Base-by-base conservation (phyloP, 176 grass and related monocot genomes). In the Eremochloa ophiuroides region DNA sequence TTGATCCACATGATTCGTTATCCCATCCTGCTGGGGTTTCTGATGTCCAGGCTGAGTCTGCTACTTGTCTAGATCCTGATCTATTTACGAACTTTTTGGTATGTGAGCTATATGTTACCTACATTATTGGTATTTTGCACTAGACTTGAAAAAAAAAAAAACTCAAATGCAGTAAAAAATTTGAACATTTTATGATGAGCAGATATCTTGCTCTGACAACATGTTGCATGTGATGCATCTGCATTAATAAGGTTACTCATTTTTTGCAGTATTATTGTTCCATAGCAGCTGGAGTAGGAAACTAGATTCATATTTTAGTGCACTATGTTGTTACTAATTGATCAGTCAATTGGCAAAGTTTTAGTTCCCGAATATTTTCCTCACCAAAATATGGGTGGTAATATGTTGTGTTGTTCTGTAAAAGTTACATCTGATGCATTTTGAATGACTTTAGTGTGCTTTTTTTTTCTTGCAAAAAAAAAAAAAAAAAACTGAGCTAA, bases 1-100 rank as follows among this genome's bases (percentile, higher is more conserved):
- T 99, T 76, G 93, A 99, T 86, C 96, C 89, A 25, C 96, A 99
- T 43, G 96, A 99, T 80, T 87, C 96, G 64, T 86, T 99, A 65
- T 95, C 96, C 12, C 96, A 95, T 66, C 96, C 96, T 85, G 93
- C 88, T 42, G 96, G 96, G n/a, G 82, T 99, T 85, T 91, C 93
- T 85, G 96, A 95, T 82, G 91, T 86, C 20, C 87, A 91, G 82
- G 89, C 96, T 1, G 91, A 95, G 70, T 91, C 93, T 66, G 80
- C 93, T 39, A 90, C 89, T 76, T 90, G 91, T 85, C 82, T 99
- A 22, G 96, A 95, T 77, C 93, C 96, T 82, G 96, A 95, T 85
- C 78, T 91, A 28, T 99, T 99, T 83, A 88, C 85, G 9, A 95
- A 93, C 70, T 99, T 99, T 77, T 84, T 99, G 93, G 96, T 99